Evolutionary conservation across 106 monocot genomes (phyloP), one percentile per base, ranked within the genome.

Genomic region (Dendrobium huoshanense): DNA sequence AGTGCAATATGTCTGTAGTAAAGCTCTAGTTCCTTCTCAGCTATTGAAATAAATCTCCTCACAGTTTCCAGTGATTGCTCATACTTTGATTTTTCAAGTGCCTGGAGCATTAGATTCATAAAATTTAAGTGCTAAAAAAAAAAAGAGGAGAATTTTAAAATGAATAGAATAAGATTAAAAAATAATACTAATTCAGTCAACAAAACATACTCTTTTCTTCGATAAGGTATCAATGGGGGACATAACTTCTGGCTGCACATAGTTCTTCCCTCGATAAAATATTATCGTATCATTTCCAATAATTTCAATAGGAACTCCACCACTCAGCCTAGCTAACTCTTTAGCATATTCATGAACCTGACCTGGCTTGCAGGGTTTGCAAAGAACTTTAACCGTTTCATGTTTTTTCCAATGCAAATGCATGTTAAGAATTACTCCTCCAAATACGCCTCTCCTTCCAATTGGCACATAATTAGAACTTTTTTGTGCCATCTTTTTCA

Each of bases 341-440:
- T 72, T 84, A 31, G 93, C 95, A 85, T 95, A 99, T 77, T 99
- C 99, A 75, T 95, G 90, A 75, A 95, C 86, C 84, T 99, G 99
- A 20, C 95, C 95, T 56, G 91, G 93, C 79, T 93, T 95, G 79
- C 99, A 95, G 25, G 99, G 99, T 74, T 93, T 99, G 83, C 99
- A 99, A 43, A 99, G 75, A 75, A 99, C 99, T 70, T 93, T 95
- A 15, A 99, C 99, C 29, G 99, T 99, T 81, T 99, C 99, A 86
- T 99, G 99, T 55, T 95, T 99, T 85, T 99, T 99, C 98, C 98
- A 99, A 80, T 99, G 98, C 84, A 99, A 72, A 87, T 95, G 98
- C 95, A 99, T 99, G 84, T 99, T 99, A 2, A 99, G 78, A 78
- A 99, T 87, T 61, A 99, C 92, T 77, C 98, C 98, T 41, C 92